A percentile compares a stretch with the other conserved stretches of the same genome.
phyloP scores from a whole-genome alignment of 176 grass and related monocot species.

The Oryza brachyantha region DNA sequence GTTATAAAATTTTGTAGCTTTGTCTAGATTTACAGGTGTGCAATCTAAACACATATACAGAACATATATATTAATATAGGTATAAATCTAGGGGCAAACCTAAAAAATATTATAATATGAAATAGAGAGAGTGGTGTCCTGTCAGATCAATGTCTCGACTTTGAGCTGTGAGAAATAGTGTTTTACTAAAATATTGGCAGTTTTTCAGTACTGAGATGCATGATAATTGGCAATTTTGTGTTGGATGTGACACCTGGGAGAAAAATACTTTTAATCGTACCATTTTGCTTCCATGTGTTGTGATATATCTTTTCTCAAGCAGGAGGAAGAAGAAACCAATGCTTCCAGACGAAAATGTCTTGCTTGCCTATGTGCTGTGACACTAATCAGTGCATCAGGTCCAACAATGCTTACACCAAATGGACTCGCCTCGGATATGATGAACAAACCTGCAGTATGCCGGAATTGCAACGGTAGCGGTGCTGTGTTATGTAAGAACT shows the following conservation, averaged over 20 bases:
- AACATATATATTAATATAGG: no score
- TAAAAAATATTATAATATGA: no score
- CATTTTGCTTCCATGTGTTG: not conserved
- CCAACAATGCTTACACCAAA: constrained; percentile 44
- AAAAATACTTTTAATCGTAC: not conserved
- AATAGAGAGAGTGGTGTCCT: no score
- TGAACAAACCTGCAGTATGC: constrained; percentile 54
- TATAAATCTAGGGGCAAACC: no score
- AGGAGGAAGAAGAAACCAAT: constrained; percentile 25
- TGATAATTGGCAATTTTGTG: not conserved
- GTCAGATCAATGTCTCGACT: not conserved
- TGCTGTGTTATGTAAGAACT: constrained; percentile 80
- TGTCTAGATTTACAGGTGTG: no score
- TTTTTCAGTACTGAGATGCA: not conserved
- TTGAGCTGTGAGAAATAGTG: not conserved
- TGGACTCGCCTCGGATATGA: constrained; percentile 47
- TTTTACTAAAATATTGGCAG: not conserved
- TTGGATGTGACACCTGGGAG: not conserved
- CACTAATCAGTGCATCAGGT: constrained; percentile 54
- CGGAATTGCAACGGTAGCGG: constrained; percentile 75
- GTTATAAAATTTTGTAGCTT: no score
- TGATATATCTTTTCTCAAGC: not conserved
- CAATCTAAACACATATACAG: no score
- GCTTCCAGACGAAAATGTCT: constrained; percentile 76
- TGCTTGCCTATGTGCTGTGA: constrained; percentile 63